Evolutionary conservation across 306 rosid species (phyloP).

Genomic region (Alnus rubra): DNA sequence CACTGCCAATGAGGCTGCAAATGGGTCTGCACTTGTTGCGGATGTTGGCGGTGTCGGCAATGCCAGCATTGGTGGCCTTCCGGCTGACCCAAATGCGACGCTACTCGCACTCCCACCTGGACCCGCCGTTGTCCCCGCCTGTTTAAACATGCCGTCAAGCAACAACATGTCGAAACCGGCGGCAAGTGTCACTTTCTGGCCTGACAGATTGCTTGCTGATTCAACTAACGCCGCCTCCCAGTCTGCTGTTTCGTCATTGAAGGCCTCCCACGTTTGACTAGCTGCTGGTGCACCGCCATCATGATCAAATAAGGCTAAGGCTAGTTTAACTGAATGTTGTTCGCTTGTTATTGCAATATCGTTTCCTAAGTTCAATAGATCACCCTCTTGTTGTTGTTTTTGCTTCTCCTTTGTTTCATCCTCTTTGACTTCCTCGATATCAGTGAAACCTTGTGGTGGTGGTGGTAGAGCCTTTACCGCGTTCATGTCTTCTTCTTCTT

Average conservation of each 20-base stretch:
- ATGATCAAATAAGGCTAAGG: conserved; percentile 72
- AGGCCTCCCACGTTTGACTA: conserved; percentile 60
- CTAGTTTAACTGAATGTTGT: conserved; percentile 50
- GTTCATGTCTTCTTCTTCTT: too few species aligned
- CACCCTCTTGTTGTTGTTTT: conserved; percentile 42
- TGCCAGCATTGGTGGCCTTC: conserved; percentile 75
- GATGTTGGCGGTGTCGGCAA: conserved; percentile 66
- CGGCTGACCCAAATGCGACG: conserved; percentile 74
- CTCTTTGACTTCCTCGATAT: too few species aligned
- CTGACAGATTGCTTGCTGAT: conserved; percentile 50
- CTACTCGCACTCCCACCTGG: conserved; percentile 79
- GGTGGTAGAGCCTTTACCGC: conserved; percentile 62
- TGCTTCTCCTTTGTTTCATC: too few species aligned
- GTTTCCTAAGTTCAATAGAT: conserved; percentile 68
- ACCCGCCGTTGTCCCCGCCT: conserved; percentile 29
- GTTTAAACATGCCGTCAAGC: conserved; percentile 84
- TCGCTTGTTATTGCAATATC: conserved; percentile 33
- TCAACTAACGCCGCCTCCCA: conserved; percentile 87
- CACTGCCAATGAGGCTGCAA: conserved; percentile 71
- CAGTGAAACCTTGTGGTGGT: conserved; percentile 37
- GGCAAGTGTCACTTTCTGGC: conserved; percentile 52
- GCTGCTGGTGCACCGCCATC: conserved; percentile 1
- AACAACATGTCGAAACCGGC: conserved; percentile 77
- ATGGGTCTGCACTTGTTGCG: conserved; percentile 49
- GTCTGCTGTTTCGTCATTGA: conserved; percentile 51